Evolutionary conservation across 2,329 filamentous ascomycete genomes (phyloP).

Genomic region (Neonectria hederae): DNA sequence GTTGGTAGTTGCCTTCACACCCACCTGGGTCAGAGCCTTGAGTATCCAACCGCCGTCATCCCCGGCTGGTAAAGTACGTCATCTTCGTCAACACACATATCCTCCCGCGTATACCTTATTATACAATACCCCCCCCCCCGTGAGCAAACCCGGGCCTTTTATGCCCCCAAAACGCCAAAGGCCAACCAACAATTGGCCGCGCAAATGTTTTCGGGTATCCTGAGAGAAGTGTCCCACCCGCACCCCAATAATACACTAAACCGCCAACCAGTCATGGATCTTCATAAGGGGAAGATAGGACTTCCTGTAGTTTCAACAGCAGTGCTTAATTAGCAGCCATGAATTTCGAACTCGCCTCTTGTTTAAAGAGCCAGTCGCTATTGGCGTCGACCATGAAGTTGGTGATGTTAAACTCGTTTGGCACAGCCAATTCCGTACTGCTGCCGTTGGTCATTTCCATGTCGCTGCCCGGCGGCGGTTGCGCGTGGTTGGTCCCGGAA

Average conservation of each 20-base stretch:
- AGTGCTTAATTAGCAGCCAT: slow-evolving; percentile 34
- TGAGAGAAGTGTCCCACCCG: slow-evolving; percentile 2
- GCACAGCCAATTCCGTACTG: slow-evolving; percentile 41
- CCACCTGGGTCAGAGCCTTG: background rate
- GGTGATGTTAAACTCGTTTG: slow-evolving; percentile 78
- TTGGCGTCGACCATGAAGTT: slow-evolving; percentile 81
- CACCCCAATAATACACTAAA: background rate
- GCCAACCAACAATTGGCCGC: background rate
- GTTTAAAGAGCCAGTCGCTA: slow-evolving; percentile 78
- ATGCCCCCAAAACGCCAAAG: slow-evolving; percentile 13
- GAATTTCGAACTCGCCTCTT: slow-evolving; percentile 48
- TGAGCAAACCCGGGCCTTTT: background rate
- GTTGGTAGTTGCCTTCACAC: background rate
- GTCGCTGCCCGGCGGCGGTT: slow-evolving; percentile 35
- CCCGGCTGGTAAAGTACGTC: background rate
- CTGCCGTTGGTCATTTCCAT: slow-evolving; percentile 43
- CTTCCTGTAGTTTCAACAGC: background rate
- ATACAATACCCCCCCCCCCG: slow-evolving; percentile 8
- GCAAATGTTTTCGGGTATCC: slow-evolving; percentile 18
- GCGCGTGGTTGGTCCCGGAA: slow-evolving; percentile 30
- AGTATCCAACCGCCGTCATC: background rate
- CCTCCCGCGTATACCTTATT: slow-evolving; percentile 3
- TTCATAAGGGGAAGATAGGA: background rate
- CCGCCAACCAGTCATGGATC: slow-evolving; percentile 2
- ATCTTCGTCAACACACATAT: background rate